Evolutionary conservation across 2,329 filamentous ascomycete genomes (phyloP).

Genomic region (Orbilia ellipsospora): DNA sequence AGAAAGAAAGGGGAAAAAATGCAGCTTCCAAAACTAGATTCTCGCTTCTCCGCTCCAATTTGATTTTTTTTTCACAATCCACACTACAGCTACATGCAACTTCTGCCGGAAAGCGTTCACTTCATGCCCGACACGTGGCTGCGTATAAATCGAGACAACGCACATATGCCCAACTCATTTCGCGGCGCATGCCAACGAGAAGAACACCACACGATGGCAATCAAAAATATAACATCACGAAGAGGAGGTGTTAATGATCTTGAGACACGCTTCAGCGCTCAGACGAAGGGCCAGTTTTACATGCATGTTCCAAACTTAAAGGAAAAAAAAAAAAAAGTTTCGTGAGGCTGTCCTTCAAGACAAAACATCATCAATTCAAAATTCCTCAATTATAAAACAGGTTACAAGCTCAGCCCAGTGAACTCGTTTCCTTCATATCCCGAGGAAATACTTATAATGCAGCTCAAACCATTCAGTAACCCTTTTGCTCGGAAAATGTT

Average conservation of each 20-base stretch:
- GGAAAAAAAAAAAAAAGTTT: constrained; percentile 3
- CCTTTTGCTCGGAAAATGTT: constrained; percentile 42
- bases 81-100: no score
- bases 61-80: no score
- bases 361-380: neutral
- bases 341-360: neutral
- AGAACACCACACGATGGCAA: neutral
- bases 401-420: no score
- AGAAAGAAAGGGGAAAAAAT: no score
- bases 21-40: no score
- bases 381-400: no score
- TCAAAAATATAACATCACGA: constrained; percentile 2
- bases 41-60: no score
- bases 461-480: constrained; percentile 38
- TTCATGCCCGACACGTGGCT: constrained; percentile 37
- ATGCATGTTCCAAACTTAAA: constrained; percentile 2
- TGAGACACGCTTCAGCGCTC: neutral
- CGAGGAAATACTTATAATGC: constrained; percentile 31
- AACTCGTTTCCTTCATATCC: neutral
- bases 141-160: constrained; percentile 44
- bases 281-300: neutral
- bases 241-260: neutral
- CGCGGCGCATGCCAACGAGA: constrained; percentile 13
- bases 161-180: constrained; percentile 40
- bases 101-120: no score